A percentile compares a stretch with the other conserved stretches of the same genome.
phyloP scores from a whole-genome alignment of 208 protist species.

The Novymonas esmeraldas region DNA sequence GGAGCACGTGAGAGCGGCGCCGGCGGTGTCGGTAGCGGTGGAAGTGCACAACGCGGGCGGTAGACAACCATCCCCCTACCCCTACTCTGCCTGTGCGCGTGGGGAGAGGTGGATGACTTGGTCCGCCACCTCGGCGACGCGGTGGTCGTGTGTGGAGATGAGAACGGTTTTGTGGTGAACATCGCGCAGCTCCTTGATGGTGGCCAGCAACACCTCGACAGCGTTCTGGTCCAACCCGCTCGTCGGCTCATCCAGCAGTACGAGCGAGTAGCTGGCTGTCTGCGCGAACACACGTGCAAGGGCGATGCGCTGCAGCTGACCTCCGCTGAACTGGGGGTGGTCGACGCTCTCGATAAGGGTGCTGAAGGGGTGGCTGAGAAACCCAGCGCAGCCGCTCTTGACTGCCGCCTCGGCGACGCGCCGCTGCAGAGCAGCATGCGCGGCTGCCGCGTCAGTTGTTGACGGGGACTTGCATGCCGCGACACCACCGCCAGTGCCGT shows the following conservation, averaged over 20 bases:
- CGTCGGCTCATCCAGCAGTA: constrained; percentile 82
- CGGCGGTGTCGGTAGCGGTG: too few relatives aligned
- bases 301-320: constrained; percentile 83
- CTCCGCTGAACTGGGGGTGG: constrained; percentile 78
- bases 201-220: constrained; percentile 49
- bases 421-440: constrained; percentile 12
- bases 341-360: constrained; percentile 70
- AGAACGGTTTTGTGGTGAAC: constrained; percentile 72
- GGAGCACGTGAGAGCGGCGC: too few relatives aligned
- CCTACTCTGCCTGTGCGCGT: not conserved
- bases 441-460: not conserved
- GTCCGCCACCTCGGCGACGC: constrained; percentile 60
- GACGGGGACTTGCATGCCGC: not conserved
- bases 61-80: not conserved
- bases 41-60: too few relatives aligned
- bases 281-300: constrained; percentile 68
- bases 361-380: constrained; percentile 62
- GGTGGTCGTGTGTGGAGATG: constrained; percentile 73
- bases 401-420: constrained; percentile 38
- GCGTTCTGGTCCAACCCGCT: constrained; percentile 61
- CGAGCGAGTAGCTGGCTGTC: constrained; percentile 45
- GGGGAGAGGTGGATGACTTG: constrained; percentile 47
- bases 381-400: constrained; percentile 50
- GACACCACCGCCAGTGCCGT: not conserved
- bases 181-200: constrained; percentile 59